Conservation (phyloP, 257 asterid genomes). For the Solanum bulbocastanum region DNA sequence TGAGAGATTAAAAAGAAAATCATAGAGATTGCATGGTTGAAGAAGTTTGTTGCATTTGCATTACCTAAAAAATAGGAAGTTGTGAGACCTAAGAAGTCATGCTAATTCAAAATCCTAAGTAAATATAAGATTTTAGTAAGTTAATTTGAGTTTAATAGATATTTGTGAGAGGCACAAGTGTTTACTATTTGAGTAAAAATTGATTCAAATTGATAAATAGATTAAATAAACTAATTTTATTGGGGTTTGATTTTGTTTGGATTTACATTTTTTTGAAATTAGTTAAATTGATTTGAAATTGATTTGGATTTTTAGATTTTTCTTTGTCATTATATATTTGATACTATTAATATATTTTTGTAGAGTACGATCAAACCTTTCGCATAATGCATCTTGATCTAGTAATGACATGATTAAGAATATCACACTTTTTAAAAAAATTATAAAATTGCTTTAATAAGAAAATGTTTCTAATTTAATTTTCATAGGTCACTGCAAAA, state of each 20-base stretch:
- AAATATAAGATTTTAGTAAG: neutral
- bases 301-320: neutral
- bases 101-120: neutral
- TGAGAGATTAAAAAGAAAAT: neutral
- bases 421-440: no score
- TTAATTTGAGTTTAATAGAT: neutral
- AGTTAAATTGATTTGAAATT: neutral
- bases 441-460: no score
- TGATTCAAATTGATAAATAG: neutral
- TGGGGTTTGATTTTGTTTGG: neutral
- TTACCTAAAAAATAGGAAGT: constrained; percentile 12
- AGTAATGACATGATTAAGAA: neutral
- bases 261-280: neutral
- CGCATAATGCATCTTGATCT: neutral
- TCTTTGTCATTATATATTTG: neutral
- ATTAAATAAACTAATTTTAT: neutral
- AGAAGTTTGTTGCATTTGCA: constrained; percentile 14
- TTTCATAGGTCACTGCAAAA: neutral
- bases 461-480: no score
- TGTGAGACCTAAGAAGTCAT: neutral
- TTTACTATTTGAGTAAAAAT: neutral
- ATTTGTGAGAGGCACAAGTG: neutral
- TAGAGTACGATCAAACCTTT: neutral
- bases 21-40: constrained; percentile 21
- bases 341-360: neutral